Base-by-base conservation (phyloP, 2,329 filamentous ascomycete species). In the Metarhizium rileyi region DNA sequence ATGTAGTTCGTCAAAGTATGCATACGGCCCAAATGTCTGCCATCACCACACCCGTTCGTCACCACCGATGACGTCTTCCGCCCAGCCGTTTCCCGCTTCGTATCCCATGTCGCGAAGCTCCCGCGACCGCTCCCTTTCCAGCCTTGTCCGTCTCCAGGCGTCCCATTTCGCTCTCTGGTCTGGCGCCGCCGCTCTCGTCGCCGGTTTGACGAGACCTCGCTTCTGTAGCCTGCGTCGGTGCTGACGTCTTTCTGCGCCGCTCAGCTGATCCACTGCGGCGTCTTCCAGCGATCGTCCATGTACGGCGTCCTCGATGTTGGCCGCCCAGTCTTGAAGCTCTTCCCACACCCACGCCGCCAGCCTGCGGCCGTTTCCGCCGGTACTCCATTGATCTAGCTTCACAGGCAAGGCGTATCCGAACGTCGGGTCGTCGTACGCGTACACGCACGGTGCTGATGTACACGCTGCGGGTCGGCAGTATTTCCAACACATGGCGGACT, bases 311-410 rank as follows among this genome's bases (percentile, higher is more conserved):
- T 66, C 62, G 5, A 70, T 52, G 27, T 81, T 77, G 0, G 74
- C 75, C 22, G 67, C 45, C 53, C 67, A 59, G 55, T 81, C 78
- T 6, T 65, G 63, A 1, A 71, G 53, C 33, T 77, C 70, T 46
- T 78, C 72, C 4, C 59, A 56, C 2, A 68, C 54, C 41, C 63
- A 60, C n/a, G 60, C 61, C 14, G 64, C 61, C 3, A 71, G 41
- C 1, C 54, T 57, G 35, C 75, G 73, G 5, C 75, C 75, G 30
- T 63, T 64, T 1, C 78, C 78, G 16, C 75, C 73, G 0, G 76
- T 77, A 8, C 69, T 59, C 79, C 79, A 83, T 56, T 83, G 72
- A 59, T 84, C 80, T 12, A 83, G 58, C 65, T 83, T 83, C 50
- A 80, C 73, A 3, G 80, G 80, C 43, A 83, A 69, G 1, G 78